Evolutionary conservation across 2,329 filamentous ascomycete species (phyloP), one percentile per base, ranked within the genome.

Genomic region (Curvularia spicifera): DNA sequence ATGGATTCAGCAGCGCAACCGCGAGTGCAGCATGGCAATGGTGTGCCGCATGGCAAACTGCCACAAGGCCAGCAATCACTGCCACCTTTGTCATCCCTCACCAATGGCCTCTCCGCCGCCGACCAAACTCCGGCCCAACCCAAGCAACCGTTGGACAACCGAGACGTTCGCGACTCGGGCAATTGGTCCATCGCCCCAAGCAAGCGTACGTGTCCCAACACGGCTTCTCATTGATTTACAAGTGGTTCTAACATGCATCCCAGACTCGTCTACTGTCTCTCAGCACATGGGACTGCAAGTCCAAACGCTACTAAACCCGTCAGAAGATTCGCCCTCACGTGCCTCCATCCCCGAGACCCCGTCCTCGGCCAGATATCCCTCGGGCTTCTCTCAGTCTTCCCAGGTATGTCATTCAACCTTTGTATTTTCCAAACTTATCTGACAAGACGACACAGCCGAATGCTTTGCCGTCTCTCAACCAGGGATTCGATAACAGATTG

Each of bases 111-210:
- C 5, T 58, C 74, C 22, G 62, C 72, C 8, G 46, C 71, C 18
- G 75, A 77, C 51, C 72, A 74, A 56, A 72, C 69, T 52, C 71
- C 74, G 20, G 63, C 69, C 39, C 73, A 66, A 44, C 67, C 68
- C 43, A 68, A 70, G 53, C 76, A 77, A 49, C 69, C 70, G 7
- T 68, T 73, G 4, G 73, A 76, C 58, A 80, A 83, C 69, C 80
- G 84, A 31, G 74, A 77, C 57, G 81, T 83, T 66, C 82, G 84
- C 59, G 84, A 86, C 70, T 86, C 84, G 22, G 84, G 84, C 59
- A 85, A 82, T 70, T 86, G 84, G 84, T 85, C 84, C 52, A 83
- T 85, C 67, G 82, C 84, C 58, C 84, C 84, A 66, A 85, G 83
- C 73, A 83, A 84, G 70, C 82, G 84, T 85, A 76, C 71, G 72